A percentile compares a stretch with the other conserved stretches of the same genome.
Conservation (phyloP, 1,284 basidiomycete species). For the Boletus mariae region DNA sequence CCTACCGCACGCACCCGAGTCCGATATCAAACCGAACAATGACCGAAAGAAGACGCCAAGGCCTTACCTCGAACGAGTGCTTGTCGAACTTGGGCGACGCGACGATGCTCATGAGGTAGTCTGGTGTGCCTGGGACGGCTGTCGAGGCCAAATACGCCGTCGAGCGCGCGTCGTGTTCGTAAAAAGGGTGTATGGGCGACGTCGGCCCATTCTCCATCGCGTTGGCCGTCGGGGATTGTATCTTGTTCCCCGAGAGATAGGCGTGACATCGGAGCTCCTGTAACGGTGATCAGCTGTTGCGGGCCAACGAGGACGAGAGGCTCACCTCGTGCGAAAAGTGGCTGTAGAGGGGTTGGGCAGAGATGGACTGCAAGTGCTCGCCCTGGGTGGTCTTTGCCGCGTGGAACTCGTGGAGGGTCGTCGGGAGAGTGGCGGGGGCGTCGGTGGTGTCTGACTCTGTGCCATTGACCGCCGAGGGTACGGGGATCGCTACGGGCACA, state of each 20-base stretch:
- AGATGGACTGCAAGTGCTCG: constrained; percentile 32
- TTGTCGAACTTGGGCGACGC: constrained; percentile 29
- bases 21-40: background rate
- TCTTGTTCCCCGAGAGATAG: constrained; percentile 27
- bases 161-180: constrained; percentile 21
- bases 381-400: constrained; percentile 12
- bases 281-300: constrained; percentile 6
- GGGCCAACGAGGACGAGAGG: background rate
- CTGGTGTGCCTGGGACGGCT: constrained; percentile 17
- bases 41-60: background rate
- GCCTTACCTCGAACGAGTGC: constrained; percentile 33
- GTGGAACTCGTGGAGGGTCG: constrained; percentile 33
- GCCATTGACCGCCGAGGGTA: constrained; percentile 3
- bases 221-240: background rate
- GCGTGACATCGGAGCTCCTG: constrained; percentile 34
- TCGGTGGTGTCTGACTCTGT: constrained; percentile 3
- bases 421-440: constrained; percentile 4
- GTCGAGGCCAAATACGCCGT: constrained; percentile 24
- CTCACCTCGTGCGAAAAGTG: constrained; percentile 39
- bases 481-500: constrained; percentile 28
- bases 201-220: constrained; percentile 5
- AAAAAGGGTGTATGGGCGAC: constrained; percentile 15
- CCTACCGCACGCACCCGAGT: constrained; percentile 15
- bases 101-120: constrained; percentile 29
- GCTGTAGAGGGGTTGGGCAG: constrained; percentile 31